Percentiles rank a stretch among this genome's conserved stretches.
These are phyloP conservation scores for Tuber brumale DNA, from an alignment of 495 filamentous ascomycete species.

Conservation along the genomic window DNA sequence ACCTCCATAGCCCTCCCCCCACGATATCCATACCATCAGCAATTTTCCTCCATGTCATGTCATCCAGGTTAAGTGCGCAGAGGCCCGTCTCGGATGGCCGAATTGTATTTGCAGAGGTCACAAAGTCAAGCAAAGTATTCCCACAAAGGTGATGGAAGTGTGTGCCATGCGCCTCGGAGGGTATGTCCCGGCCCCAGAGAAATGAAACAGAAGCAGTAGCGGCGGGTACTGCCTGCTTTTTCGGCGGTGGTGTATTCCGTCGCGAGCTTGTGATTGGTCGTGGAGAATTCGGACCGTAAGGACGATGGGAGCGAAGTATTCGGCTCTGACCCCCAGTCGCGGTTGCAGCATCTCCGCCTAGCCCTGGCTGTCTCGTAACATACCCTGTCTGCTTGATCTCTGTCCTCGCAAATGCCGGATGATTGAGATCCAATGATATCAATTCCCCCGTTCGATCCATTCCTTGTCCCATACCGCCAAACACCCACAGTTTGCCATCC, in stretches of 20 bases:
- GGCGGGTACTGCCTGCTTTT: slow-evolving; percentile 46
- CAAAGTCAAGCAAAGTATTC: slow-evolving; percentile 83
- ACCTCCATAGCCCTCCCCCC: slow-evolving; percentile 68
- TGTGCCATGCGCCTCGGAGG: slow-evolving; percentile 76
- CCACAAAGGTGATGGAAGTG: slow-evolving; percentile 95
- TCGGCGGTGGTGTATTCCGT: slow-evolving; percentile 49
- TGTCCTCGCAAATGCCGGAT: slow-evolving; percentile 61
- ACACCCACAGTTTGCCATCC: slow-evolving; percentile 87
- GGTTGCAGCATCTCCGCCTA: slow-evolving; percentile 16
- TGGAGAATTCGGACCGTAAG: slow-evolving; percentile 45
- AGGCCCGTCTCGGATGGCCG: slow-evolving; percentile 78
- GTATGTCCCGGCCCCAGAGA: slow-evolving; percentile 77
- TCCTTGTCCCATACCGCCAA: slow-evolving; percentile 84
- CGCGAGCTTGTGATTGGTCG: slow-evolving; percentile 45
- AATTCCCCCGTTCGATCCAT: slow-evolving; percentile 94
- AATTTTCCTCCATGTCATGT: slow-evolving; percentile 84
- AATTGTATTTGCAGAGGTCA: slow-evolving; percentile 83
- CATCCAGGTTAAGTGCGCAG: slow-evolving; percentile 75
- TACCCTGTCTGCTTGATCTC: slow-evolving; percentile 38
- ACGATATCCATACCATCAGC: slow-evolving; percentile 92
- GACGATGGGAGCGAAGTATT: slow-evolving; percentile 38
- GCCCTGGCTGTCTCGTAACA: slow-evolving; percentile 30
- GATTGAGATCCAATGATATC: slow-evolving; percentile 90
- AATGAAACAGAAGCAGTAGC: slow-evolving; percentile 86
- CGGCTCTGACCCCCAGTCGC: slow-evolving; percentile 38